Evolutionary conservation across 2,329 filamentous ascomycete genomes (phyloP), one percentile per base, ranked within the genome.

Genomic region (Fusarium sulawesiense): DNA sequence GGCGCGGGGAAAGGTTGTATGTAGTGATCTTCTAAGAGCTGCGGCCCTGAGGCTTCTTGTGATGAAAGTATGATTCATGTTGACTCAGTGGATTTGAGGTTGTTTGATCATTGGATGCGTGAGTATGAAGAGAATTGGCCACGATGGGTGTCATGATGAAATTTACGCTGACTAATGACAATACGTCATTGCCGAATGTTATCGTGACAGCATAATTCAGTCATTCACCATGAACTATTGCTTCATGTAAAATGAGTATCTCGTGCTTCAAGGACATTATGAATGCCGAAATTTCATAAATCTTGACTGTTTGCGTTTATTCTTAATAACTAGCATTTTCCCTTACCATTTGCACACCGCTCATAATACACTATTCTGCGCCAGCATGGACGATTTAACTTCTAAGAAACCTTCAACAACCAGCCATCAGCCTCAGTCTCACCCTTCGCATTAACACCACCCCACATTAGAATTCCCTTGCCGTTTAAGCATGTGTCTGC

Each of bases 381-480:
- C 23, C 30, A 40, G 29, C 14, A 23, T 29, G 11, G 25, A 20
- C 14, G 3, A 23, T 37, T 40, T 13, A 37, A 18, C 16, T 16
- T 23, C 9, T 50, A 71, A 11, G 56, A 62, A 34, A 71, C 27
- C 65, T 63, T 71, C 50, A 72, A 32, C 12, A 73, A 20, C 70
- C 70, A 72, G 1, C 70, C 70, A 37, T 73, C 70, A 21, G 64
- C 64, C 45, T 73, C 70, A 7, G 57, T 73, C 54, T 73, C 70
- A 2, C 67, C 70, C 40, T 73, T 73, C 1, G 70, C 64, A 29
- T 73, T 73, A 4, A 73, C n/a, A 7, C 70, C 70, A 34, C 70
- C 70, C 70, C 70, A 73, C 16, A 73, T 27, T 8, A 73, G 21
- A 10, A 69, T 58, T 0, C 70, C 60, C 23, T 37, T 73, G 0